Conservation (phyloP, 2,329 filamentous ascomycete species). For the Tolypocladium guangdongense region DNA sequence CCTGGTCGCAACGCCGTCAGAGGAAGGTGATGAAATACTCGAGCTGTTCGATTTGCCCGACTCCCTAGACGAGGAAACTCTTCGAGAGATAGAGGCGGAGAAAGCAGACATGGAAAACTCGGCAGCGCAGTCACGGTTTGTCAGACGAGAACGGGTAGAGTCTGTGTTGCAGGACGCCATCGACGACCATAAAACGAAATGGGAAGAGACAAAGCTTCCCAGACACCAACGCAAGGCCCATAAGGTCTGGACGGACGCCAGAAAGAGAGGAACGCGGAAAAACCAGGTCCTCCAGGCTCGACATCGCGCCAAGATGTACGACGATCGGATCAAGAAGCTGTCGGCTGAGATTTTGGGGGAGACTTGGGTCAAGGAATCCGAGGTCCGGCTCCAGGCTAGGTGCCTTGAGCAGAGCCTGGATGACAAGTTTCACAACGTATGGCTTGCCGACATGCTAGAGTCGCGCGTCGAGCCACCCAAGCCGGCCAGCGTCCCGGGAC, state of each 20-base stretch:
- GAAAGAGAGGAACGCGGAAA: conserved; percentile 23
- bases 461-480: conserved; percentile 29
- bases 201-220: conserved; percentile 48
- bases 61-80: conserved; percentile 41
- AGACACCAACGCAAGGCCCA: conserved; percentile 46
- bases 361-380: conserved; percentile 38
- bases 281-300: conserved; percentile 33
- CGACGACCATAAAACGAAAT: conserved; percentile 36
- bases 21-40: conserved; percentile 28
- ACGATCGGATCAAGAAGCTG: conserved; percentile 44
- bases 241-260: conserved; percentile 49
- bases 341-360: conserved; percentile 39
- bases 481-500: conserved; percentile 12
- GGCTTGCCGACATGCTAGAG: conserved; percentile 36
- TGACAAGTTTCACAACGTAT: conserved; percentile 42
- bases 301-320: conserved; percentile 28
- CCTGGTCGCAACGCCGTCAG: conserved; percentile 4
- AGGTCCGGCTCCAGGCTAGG: conserved; percentile 44
- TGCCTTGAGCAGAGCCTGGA: conserved; percentile 55
- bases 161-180: conserved; percentile 44
- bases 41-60: conserved; percentile 25
- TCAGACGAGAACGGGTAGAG: conserved; percentile 37
- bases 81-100: conserved; percentile 46
- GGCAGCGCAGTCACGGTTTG: conserved; percentile 7
- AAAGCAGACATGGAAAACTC: conserved; percentile 13